Base-by-base conservation (phyloP, 495 filamentous ascomycete genomes). In the Neohortaea acidophila region DNA sequence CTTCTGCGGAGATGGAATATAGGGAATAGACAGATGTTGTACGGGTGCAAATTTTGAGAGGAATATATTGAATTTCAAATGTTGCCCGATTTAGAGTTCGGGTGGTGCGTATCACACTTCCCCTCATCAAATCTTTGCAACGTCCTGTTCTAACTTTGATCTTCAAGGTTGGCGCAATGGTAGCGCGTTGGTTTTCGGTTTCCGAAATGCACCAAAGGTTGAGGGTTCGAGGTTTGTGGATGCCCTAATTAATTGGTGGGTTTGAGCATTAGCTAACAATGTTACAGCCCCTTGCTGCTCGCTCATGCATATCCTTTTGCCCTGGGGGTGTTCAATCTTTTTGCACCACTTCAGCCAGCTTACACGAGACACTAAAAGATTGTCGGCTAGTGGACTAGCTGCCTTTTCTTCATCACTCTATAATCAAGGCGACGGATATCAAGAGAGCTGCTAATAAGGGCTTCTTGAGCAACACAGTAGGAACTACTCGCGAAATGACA, bases 121-220 rank as follows among this genome's bases (percentile, higher is more conserved):
- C n/a, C n/a, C n/a, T n/a, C n/a, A n/a, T n/a, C n/a, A n/a, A n/a
- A n/a, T n/a, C n/a, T n/a, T n/a, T n/a, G n/a, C n/a, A n/a, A n/a
- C 24, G 24, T 27, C 24, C 24, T 27, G 24, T 27, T 27, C 24
- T 7, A 27, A n/a, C 7, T 27, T n/a, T 8, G 24, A 36, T 29
- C 28, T 21, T 38, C 38, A 32, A 29, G 44, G 38, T 49, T 53
- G 50, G 50, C 50, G 50, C 50, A 53, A 53, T 53, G 50, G 50
- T 54, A 54, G 51, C 51, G 51, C 51, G 21, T 51, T 48, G 48
- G 51, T 54, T 54, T 54, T 54, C 51, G 51, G 51, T 27, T 38
- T 8, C 19, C 32, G 22, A 33, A 38, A 43, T 50, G 34, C 51
- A 54, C 51, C 48, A 51, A 54, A 54, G 51, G 51, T 51, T 54